Evolutionary conservation across 768 basidiomycete genomes (phyloP), one percentile per base, ranked within the genome.

Genomic region (Nidularia sp.): DNA sequence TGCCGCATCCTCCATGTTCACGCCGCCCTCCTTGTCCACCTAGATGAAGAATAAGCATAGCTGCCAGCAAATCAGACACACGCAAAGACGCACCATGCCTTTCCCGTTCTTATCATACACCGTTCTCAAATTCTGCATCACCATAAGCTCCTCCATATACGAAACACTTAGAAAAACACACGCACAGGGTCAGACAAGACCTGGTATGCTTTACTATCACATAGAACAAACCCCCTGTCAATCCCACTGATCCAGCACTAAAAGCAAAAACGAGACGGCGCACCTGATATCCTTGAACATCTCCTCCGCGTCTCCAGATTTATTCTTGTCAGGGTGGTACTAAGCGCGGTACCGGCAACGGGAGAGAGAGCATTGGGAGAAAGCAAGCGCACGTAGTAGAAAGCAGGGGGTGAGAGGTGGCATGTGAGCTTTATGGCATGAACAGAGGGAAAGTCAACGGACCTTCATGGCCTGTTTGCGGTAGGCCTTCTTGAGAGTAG

Each of bases 41-140:
- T 85, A 56, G 34, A 50, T 25, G 33, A 31, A 31, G 35, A 44
- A 48, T 41, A 12, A 46, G 47, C 15, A 54, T 39, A 5, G 15
- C 5, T 7, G 45, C 34, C 50, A 5, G 49, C 34, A 12, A 10
- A 39, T 34, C 9, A 45, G 6, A 49, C 1, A 45, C 35, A 12
- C 35, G 29, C 29, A 36, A 34, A 13, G 34, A 62, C 81, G 59
- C 59, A 88, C 91, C 81, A 89, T 91, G 47, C 84, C 80, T 70
- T 90, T 92, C 43, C 97, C 97, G 73, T 96, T 88, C 74, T 93
- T 93, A 69, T 99, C 94, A 63, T 99, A 99, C 18, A 93, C 88
- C 0, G 83, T 82, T 44, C 96, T 83, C 43, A 88, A 67, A 72
- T 98, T 91, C 80, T 90, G 64, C 63, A n/a, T n/a, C n/a, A n/a